These are phyloP conservation scores for Cytospora chrysosperma DNA, from an alignment of 2,329 filamentous ascomycete genomes.

Conservation along the genomic window DNA sequence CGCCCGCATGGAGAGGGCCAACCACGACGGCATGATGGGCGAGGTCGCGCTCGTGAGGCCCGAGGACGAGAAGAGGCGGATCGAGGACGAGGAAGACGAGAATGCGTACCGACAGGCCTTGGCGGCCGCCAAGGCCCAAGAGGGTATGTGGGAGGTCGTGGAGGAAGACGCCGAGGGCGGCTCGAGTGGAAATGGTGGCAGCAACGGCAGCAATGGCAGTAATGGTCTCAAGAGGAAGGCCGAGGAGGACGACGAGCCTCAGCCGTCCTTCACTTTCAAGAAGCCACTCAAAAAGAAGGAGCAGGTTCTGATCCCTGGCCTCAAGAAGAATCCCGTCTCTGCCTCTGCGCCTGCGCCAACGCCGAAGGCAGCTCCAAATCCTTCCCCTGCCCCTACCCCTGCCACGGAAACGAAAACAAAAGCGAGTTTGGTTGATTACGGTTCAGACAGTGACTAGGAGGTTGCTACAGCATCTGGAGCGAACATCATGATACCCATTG, in stretches of 20 bases:
- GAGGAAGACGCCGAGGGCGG: conserved; percentile 41
- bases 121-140: conserved; percentile 57
- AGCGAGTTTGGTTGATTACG: conserved; percentile 14
- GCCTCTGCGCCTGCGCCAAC: background rate
- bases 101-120: conserved; percentile 81
- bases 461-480: conserved; percentile 6
- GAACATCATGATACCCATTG: conserved; percentile 10
- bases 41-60: conserved; percentile 51
- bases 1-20: conserved; percentile 77
- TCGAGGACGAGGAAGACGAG: conserved; percentile 70
- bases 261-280: conserved; percentile 66
- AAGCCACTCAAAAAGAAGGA: conserved; percentile 84
- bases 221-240: conserved; percentile 34
- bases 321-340: conserved; percentile 72
- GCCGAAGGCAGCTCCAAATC: background rate
- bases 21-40: conserved; percentile 62
- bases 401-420: conserved; percentile 6
- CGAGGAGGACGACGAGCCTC: conserved; percentile 31
- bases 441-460: conserved; percentile 14
- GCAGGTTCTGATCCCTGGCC: conserved; percentile 70
- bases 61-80: conserved; percentile 53
- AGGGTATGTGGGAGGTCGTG: conserved; percentile 44
- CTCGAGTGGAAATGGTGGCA: conserved; percentile 17
- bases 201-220: conserved; percentile 32
- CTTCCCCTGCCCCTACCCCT: conserved; percentile 4